Percentiles rank a stretch among this genome's conserved stretches.
These are phyloP conservation scores for Ephemerocybe angulata DNA, from an alignment of 768 basidiomycete genomes.

Conservation along the genomic window DNA sequence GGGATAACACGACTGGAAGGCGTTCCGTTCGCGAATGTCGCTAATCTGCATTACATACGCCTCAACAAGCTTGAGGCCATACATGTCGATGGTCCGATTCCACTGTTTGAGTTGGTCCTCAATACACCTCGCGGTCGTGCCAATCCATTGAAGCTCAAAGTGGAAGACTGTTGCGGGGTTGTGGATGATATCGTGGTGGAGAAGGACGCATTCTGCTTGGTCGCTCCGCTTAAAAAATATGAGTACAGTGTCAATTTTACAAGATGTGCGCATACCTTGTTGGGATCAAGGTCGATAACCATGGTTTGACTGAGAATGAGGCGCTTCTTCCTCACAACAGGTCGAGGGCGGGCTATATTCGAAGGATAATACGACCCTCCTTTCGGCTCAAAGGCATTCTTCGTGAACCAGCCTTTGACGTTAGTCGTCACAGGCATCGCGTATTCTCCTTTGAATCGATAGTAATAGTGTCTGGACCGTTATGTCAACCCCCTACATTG, in stretches of 20 bases:
- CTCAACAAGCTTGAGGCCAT: slow-evolving; percentile 90
- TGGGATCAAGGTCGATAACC: slow-evolving; percentile 82
- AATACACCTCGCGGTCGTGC: slow-evolving; percentile 85
- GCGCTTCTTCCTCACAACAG: slow-evolving; percentile 41
- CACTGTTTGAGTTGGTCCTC: slow-evolving; percentile 84
- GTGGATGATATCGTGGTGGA: slow-evolving; percentile 94
- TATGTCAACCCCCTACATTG: neutral
- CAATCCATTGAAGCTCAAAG: slow-evolving; percentile 97
- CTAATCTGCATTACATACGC: slow-evolving; percentile 90
- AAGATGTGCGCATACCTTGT: slow-evolving; percentile 47
- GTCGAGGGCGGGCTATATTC: slow-evolving; percentile 24
- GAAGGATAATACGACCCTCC: slow-evolving; percentile 30
- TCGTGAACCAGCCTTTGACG: slow-evolving; percentile 62
- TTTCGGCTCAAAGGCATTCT: slow-evolving; percentile 37
- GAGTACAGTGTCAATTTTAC: neutral
- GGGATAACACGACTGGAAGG: slow-evolving; percentile 89
- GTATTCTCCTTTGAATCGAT: slow-evolving; percentile 76
- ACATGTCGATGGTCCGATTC: slow-evolving; percentile 79
- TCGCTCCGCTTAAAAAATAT: slow-evolving; percentile 61
- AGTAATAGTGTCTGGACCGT: slow-evolving; percentile 74
- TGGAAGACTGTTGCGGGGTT: slow-evolving; percentile 95
- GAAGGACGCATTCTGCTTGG: slow-evolving; percentile 80
- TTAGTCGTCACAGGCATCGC: slow-evolving; percentile 64
- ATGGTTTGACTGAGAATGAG: slow-evolving; percentile 84
- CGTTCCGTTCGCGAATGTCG: slow-evolving; percentile 79